A percentile compares a stretch with the other conserved stretches of the same genome.
These are phyloP conservation scores for Geum urbanum DNA, from an alignment of 306 rosid species.

Conservation along the genomic window DNA sequence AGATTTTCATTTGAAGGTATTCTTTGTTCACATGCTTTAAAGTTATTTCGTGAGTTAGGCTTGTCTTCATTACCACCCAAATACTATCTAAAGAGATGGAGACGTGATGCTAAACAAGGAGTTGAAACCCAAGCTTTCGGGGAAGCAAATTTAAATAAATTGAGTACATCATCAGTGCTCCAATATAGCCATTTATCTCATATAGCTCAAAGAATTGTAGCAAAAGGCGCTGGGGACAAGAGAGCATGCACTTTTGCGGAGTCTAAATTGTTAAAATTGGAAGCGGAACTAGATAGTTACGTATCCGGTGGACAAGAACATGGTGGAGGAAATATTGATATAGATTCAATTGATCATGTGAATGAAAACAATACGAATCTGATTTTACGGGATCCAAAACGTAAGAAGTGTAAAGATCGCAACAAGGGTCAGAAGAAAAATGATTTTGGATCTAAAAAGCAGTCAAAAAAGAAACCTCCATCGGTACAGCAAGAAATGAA, in stretches of 20 bases:
- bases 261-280: not conserved
- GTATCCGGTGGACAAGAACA: not conserved
- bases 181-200: not conserved
- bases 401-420: not conserved
- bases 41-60: too few species aligned
- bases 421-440: too few species aligned
- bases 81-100: too few species aligned
- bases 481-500: not conserved
- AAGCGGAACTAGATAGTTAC: not conserved
- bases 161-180: not conserved
- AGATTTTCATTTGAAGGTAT: too few species aligned
- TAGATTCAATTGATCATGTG: too few species aligned
- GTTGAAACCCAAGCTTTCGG: not conserved
- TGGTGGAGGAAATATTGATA: not conserved
- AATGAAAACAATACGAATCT: not conserved
- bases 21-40: too few species aligned
- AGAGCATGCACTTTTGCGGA: not conserved
- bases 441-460: not conserved
- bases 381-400: not conserved
- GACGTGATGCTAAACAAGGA: not conserved
- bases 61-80: too few species aligned
- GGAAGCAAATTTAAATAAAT: not conserved
- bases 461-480: not conserved
- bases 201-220: constrained; percentile 1
- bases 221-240: not conserved